phyloP scores from a whole-genome alignment of 805 yeast genomes.

The Teunomyces cretensis region DNA sequence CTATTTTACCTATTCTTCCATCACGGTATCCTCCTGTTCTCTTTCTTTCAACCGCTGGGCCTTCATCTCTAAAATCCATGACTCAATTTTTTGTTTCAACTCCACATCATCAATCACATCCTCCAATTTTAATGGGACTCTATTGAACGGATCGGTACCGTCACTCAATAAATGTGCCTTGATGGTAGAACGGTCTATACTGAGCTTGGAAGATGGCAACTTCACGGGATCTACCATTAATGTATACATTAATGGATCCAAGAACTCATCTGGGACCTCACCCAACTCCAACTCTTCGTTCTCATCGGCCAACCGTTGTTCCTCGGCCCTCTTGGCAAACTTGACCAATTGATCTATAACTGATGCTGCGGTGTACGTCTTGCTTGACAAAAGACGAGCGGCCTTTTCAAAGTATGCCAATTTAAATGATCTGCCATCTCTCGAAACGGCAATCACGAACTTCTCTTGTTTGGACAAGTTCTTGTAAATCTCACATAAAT shows the following conservation, averaged over 20 bases:
- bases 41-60: conserved; percentile 13
- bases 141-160: conserved; percentile 95
- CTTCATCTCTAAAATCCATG: conserved; percentile 51
- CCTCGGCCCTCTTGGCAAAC: conserved; percentile 69
- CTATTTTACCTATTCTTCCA: conserved; percentile 14
- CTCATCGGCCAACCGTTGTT: conserved; percentile 59
- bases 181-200: conserved; percentile 87
- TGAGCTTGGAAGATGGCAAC: conserved; percentile 82
- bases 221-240: conserved; percentile 95
- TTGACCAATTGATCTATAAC: conserved; percentile 49
- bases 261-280: conserved; percentile 92
- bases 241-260: conserved; percentile 96
- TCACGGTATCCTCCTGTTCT: conserved; percentile 16
- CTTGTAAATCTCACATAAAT: conserved; percentile 71
- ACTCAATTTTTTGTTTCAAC: conserved; percentile 58
- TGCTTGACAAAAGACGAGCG: conserved; percentile 54
- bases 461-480: conserved; percentile 64
- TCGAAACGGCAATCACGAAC: conserved; percentile 78
- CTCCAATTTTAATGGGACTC: conserved; percentile 85
- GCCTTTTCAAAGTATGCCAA: conserved; percentile 70
- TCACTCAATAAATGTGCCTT: conserved; percentile 92
- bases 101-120: conserved; percentile 82
- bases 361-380: conserved; percentile 49
- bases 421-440: conserved; percentile 89
- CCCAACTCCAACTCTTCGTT: conserved; percentile 86